Evolutionary conservation across 768 basidiomycete species (phyloP), one percentile per base, ranked within the genome.

Genomic region (Suillus paluster): DNA sequence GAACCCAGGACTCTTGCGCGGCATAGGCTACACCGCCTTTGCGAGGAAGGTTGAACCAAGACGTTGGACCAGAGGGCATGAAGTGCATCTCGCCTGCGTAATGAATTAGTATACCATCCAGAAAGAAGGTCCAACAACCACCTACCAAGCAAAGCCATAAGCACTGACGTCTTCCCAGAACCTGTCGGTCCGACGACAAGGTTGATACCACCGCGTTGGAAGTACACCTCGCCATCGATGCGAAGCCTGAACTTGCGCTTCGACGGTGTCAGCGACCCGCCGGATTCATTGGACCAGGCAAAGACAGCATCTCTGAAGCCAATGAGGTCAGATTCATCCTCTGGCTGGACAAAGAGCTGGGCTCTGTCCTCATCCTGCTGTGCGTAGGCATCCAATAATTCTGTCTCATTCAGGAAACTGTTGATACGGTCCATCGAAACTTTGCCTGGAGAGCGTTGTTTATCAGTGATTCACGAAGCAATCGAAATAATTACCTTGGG

Each of bases 1-100:
- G 84, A 3, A 94, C 87, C 92, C 92, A 96, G 5, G 90, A 86
- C 70, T 94, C 91, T 71, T 96, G 93, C 4, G 89, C 88, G 7
- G 89, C 89, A 70, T 91, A 94, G 2, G 91, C 87, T 42, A 95
- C 82, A 6, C 92, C 91, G 1, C 81, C 81, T 4, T 76, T 77
- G 3, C 91, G 79, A 27, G 92, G 92, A 7, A 94, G 82, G 64
- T 84, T 86, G 73, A 82, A 90, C 82, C 84, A 89, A 0, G 90
- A 86, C 46, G 83, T 81, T 1, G 83, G 77, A 10, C 75, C 71
- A 9, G 77, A 76, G 2, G 81, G 83, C 11, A 81, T 72, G 67
- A 85, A 87, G 70, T 90, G 86, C 86, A 91, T 85, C 73, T 91
- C 89, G 23, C 65, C 65, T 66, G 39, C 3, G 25, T 25, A 14